phyloP scores from a whole-genome alignment of 257 asterid species.

The Nicotiana otophora region DNA sequence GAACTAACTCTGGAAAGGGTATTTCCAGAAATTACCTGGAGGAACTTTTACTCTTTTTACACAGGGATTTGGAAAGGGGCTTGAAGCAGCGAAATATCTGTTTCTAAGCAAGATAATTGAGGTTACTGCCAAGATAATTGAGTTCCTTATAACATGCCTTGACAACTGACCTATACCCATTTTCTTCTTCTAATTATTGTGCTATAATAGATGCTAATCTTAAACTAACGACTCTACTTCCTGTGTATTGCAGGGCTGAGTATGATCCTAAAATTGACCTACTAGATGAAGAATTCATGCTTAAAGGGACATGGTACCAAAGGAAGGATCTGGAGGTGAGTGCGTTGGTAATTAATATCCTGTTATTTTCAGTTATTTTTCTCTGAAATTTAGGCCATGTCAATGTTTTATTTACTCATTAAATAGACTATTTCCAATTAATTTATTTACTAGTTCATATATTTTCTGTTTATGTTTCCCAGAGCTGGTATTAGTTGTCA shows the following conservation, averaged over 20 bases:
- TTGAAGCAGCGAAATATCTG: conserved; percentile 2
- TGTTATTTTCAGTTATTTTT: not conserved
- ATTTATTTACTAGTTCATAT: no score
- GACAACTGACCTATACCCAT: not conserved
- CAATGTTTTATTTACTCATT: not conserved
- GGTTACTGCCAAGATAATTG: conserved; percentile 1
- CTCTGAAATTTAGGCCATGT: not conserved
- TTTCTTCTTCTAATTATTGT: not conserved
- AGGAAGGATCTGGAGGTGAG: conserved; percentile 89
- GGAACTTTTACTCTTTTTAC: not conserved
- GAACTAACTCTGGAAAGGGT: conserved; percentile 1
- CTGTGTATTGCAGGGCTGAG: conserved; percentile 66
- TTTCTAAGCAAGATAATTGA: conserved; percentile 4
- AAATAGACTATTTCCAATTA: not conserved
- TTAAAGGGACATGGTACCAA: conserved; percentile 67
- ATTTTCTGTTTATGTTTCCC: no score
- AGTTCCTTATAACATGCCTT: not conserved
- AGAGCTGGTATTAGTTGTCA: no score
- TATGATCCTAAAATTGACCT: conserved; percentile 83
- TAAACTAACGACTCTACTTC: not conserved
- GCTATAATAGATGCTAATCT: not conserved
- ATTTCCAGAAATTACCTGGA: conserved; percentile 10
- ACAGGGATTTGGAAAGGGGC: not conserved
- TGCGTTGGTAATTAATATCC: not conserved
- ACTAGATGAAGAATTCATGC: conserved; percentile 76